These are phyloP conservation scores for Elsinoe perseae DNA, from an alignment of 2,329 filamentous ascomycete genomes.

Conservation along the genomic window DNA sequence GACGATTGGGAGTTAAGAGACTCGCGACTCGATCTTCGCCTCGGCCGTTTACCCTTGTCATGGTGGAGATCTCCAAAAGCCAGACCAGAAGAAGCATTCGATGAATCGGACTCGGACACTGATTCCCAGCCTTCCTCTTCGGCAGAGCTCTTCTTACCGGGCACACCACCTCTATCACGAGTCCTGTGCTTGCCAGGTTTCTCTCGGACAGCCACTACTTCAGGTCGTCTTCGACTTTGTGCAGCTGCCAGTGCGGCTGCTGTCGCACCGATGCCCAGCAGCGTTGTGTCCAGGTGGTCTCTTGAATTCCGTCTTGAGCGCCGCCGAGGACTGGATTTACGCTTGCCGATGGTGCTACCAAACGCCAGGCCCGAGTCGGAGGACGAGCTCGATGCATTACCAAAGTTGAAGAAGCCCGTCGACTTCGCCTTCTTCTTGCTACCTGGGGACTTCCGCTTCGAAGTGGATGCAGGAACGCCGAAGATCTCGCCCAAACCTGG, in stretches of 20 bases:
- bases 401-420: slow-evolving; percentile 43
- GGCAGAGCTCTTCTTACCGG: slow-evolving; percentile 26
- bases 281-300: slow-evolving; percentile 40
- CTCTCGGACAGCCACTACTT: slow-evolving; percentile 32
- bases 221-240: slow-evolving; percentile 29
- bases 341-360: slow-evolving; percentile 26
- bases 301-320: slow-evolving; percentile 31
- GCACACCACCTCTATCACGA: slow-evolving; percentile 21
- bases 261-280: slow-evolving; percentile 41
- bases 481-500: slow-evolving; percentile 24
- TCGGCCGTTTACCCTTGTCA: slow-evolving; percentile 29
- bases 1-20: slow-evolving; percentile 48
- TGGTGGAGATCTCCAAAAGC: slow-evolving; percentile 49
- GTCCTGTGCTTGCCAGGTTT: slow-evolving; percentile 22
- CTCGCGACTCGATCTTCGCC: slow-evolving; percentile 41
- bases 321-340: slow-evolving; percentile 20
- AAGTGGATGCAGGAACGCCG: slow-evolving; percentile 19
- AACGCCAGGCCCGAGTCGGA: slow-evolving; percentile 42
- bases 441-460: slow-evolving; percentile 16
- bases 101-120: slow-evolving; percentile 48
- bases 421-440: slow-evolving; percentile 27
- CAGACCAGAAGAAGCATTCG: slow-evolving; percentile 50
- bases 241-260: slow-evolving; percentile 42
- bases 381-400: slow-evolving; percentile 40
- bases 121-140: slow-evolving; percentile 54